These are phyloP conservation scores for Penicillium steckii DNA, from an alignment of 495 filamentous ascomycete species.

Conservation along the genomic window DNA sequence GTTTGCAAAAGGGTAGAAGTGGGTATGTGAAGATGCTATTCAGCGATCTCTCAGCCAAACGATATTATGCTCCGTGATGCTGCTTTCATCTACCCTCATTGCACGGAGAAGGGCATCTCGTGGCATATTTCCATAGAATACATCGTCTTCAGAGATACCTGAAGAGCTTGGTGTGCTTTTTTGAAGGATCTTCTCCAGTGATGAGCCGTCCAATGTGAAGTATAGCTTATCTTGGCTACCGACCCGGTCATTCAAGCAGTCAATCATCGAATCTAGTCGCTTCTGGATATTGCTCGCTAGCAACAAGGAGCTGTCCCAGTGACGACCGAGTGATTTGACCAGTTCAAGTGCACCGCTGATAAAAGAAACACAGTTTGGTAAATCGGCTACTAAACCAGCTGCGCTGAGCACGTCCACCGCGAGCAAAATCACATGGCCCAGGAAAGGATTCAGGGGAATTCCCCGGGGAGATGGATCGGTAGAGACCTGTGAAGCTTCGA, in stretches of 20 bases:
- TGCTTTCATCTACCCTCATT: conserved; percentile 27
- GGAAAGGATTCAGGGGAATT: conserved; percentile 39
- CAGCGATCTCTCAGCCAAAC: conserved; percentile 30
- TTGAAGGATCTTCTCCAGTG: conserved; percentile 34
- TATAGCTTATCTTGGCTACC: conserved; percentile 27
- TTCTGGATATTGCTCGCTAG: conserved; percentile 29
- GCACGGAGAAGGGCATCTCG: conserved; percentile 33
- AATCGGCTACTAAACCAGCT: conserved; percentile 29
- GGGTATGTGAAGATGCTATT: conserved; percentile 4
- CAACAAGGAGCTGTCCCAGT: conserved; percentile 33
- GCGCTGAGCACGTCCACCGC: conserved; percentile 49
- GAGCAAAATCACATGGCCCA: conserved; percentile 43
- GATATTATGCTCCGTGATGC: conserved; percentile 24
- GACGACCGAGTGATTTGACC: conserved; percentile 28
- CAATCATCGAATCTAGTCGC: conserved; percentile 29
- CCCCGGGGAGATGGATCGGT: conserved; percentile 14
- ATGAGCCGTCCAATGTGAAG: conserved; percentile 30
- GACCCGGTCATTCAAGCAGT: conserved; percentile 24
- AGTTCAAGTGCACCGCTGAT: conserved; percentile 44
- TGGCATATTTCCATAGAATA: conserved; percentile 35
- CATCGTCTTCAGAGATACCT: conserved; percentile 27
- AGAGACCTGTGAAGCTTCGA: conserved; percentile 18
- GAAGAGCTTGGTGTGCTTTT: conserved; percentile 14
- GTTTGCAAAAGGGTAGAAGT: not conserved
- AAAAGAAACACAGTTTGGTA: conserved; percentile 45